Base-by-base conservation (phyloP, 345 rosid species). In the Ceriops zippeliana region DNA sequence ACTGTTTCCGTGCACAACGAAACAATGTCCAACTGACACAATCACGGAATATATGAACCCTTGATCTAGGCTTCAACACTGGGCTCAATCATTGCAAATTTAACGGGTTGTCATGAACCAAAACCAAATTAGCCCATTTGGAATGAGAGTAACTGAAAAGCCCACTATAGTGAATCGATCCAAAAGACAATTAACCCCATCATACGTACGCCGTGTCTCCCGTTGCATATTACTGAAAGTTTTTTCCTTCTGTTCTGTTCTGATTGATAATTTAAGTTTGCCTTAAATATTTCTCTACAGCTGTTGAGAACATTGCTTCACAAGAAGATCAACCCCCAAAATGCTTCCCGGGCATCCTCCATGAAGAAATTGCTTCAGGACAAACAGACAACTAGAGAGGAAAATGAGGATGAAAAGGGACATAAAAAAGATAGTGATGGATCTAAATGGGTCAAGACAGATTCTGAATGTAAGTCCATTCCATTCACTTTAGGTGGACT, bases 371-470 rank as follows among this genome's bases (percentile, higher is more conserved):
- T 75, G 75, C 58, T 93, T 28, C 83, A 82, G 81, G 86, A 76
- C 68, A 80, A 72, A 70, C 83, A 65, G 38, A 69, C 51, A 1
- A 38, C 75, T 0, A 58, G 15, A 27, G 17, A 52, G 61, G 79
- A 69, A 51, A 66, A 85, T 22, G 88, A 83, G 58, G 87, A 80
- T 58, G 83, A 76, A 49, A 76, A 69, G 34, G 63, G 75, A 53
- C 72, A 82, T 38, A 85, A 78, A 71, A 81, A 54, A 13, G 49
- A 13, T 21, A 31, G 70, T 24, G 88, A 91, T 62, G 91, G 95
- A 42, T 76, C 75, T 51, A 93, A 91, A 85, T 91, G 98, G 98
- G 97, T 83, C 73, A 90, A 87, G 75, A 93, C 97, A 47, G 96
- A 93, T 84, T 86, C 97, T 63, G 98, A 93, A 60, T 92, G 97